Conservation (phyloP, 306 rosid species). For the Dicorynia guianensis region DNA sequence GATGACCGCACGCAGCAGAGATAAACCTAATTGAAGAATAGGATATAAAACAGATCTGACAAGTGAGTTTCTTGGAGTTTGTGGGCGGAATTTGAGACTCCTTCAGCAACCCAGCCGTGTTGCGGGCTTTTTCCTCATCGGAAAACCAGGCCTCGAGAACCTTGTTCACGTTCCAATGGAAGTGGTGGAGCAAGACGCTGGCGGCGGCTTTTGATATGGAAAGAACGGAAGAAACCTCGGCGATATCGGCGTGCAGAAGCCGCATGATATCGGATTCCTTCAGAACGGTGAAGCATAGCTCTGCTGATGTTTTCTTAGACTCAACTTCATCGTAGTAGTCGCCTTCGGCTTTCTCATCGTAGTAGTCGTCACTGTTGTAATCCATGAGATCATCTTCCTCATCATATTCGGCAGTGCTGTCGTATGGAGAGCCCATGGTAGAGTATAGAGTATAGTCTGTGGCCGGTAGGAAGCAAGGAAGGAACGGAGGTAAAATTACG, state of each 20-base stretch:
- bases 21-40: not conserved
- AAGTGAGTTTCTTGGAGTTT: not conserved
- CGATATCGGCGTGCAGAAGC: not conserved
- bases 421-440: no score
- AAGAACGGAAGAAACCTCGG: not conserved
- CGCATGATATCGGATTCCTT: not conserved
- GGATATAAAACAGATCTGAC: slow-evolving; percentile 3
- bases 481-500: no score
- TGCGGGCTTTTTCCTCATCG: slow-evolving; percentile 21
- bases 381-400: not conserved
- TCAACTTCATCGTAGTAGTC: not conserved
- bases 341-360: not conserved
- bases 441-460: no score
- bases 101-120: not conserved
- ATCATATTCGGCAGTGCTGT: no score
- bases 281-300: not conserved
- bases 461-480: no score
- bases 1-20: slow-evolving; percentile 33
- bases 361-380: not conserved
- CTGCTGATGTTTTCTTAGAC: not conserved
- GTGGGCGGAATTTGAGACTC: not conserved
- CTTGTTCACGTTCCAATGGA: slow-evolving; percentile 1
- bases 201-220: slow-evolving; percentile 1
- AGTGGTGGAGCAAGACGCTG: slow-evolving; percentile 11
- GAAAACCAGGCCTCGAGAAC: slow-evolving; percentile 24